Evolutionary conservation across 495 filamentous ascomycete genomes (phyloP).

Genomic region (Aspergillus coremiiformis): DNA sequence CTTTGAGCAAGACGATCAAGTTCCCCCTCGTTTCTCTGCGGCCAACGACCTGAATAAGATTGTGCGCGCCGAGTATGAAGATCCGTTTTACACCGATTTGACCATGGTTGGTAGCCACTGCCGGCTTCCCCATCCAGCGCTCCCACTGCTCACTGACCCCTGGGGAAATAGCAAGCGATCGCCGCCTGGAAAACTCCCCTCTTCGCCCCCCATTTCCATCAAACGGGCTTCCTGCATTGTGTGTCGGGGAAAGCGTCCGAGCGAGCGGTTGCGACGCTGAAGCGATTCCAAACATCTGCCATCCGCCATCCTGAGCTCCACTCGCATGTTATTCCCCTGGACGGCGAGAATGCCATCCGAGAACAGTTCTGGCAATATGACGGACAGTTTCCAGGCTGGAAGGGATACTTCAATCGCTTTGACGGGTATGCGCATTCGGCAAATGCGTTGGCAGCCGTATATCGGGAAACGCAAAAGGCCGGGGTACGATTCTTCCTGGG

Average conservation of each 20-base stretch:
- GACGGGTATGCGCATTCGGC: conserved; percentile 47
- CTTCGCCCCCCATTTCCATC: conserved; percentile 47
- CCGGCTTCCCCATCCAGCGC: background rate
- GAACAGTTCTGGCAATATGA: conserved; percentile 36
- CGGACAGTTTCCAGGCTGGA: conserved; percentile 44
- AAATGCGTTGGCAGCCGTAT: conserved; percentile 32
- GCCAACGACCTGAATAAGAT: conserved; percentile 51
- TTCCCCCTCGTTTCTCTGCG: conserved; percentile 38
- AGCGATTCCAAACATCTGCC: conserved; percentile 39
- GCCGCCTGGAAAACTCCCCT: conserved; percentile 44
- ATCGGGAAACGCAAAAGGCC: conserved; percentile 17
- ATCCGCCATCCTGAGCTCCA: conserved; percentile 27
- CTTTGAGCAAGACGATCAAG: conserved; percentile 35
- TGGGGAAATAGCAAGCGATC: conserved; percentile 43
- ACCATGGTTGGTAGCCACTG: conserved; percentile 32
- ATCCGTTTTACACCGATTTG: conserved; percentile 46
- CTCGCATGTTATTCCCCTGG: conserved; percentile 29
- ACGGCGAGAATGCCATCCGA: conserved; percentile 29
- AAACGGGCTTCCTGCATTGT: conserved; percentile 47
- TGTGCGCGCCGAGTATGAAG: conserved; percentile 48
- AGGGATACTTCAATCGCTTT: conserved; percentile 48
- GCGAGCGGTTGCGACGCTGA: conserved; percentile 39
- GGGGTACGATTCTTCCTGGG: conserved; percentile 36
- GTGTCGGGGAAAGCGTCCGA: conserved; percentile 39
- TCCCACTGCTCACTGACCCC: background rate